Conservation (phyloP, 2,329 filamentous ascomycete genomes). For the Domatiomyces catenatus region DNA sequence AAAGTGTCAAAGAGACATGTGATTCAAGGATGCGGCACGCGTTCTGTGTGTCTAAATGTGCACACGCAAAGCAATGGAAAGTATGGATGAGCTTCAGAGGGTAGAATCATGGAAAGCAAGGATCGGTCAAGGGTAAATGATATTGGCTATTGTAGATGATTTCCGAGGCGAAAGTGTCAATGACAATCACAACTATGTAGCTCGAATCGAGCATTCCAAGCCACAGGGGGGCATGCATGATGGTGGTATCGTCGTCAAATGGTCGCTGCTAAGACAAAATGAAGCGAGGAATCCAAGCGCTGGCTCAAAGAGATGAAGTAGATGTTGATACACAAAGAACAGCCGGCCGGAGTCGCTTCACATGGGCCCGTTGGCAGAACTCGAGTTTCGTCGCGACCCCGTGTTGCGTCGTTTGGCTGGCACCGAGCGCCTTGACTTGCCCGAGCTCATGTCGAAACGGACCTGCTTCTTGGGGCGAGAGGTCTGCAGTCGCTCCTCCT, state of each 20-base stretch:
- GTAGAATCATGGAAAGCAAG: too few relatives aligned
- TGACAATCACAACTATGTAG: neutral
- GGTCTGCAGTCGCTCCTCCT: constrained; percentile 10
- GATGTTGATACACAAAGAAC: neutral
- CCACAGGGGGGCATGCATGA: neutral
- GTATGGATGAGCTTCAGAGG: too few relatives aligned
- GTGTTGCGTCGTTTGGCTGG: constrained; percentile 7
- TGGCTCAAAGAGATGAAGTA: neutral
- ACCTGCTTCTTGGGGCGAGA: constrained; percentile 10
- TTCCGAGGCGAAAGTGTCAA: neutral
- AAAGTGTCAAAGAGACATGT: too few relatives aligned
- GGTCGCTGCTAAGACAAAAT: neutral
- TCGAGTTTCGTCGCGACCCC: constrained; percentile 4
- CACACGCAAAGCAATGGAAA: too few relatives aligned
- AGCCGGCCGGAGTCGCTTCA: constrained; percentile 1
- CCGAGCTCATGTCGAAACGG: constrained; percentile 10
- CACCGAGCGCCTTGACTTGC: constrained; percentile 12
- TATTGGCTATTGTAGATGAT: neutral
- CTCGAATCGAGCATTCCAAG: neutral
- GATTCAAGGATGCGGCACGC: too few relatives aligned
- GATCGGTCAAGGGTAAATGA: neutral
- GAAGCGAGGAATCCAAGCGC: neutral
- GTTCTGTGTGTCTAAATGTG: too few relatives aligned
- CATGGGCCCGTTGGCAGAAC: constrained; percentile 10
- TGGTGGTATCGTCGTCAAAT: neutral